Evolutionary conservation across 176 grass and related monocot genomes (phyloP).

Genomic region (Olyra latifolia): DNA sequence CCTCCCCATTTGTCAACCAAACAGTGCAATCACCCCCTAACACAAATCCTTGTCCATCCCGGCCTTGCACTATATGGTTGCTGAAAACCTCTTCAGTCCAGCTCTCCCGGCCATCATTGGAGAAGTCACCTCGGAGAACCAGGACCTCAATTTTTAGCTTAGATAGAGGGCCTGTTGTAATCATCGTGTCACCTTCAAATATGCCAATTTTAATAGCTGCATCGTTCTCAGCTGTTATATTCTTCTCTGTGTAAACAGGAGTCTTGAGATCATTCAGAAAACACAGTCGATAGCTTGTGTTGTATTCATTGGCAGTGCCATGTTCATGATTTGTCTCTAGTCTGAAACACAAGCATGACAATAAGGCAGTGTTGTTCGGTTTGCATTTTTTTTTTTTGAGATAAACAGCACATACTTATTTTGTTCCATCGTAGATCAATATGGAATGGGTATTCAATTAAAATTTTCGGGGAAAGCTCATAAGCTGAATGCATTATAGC

Average conservation of each 20-base stretch:
- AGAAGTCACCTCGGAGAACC: slow-evolving; percentile 38
- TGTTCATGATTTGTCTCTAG: not conserved
- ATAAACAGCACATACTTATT: not conserved
- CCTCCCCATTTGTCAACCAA: slow-evolving; percentile 18
- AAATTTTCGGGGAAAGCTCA: not conserved
- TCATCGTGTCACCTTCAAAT: slow-evolving; percentile 9
- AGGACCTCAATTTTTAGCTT: slow-evolving; percentile 21
- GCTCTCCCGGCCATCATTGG: not conserved
- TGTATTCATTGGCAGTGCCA: not conserved
- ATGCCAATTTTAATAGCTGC: slow-evolving; percentile 33
- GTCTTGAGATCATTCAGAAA: slow-evolving; percentile 19
- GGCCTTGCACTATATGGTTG: slow-evolving; percentile 28
- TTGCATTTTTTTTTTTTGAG: slow-evolving; percentile 12
- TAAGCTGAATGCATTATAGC: not conserved
- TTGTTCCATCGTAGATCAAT: not conserved
- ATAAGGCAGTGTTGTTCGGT: not conserved
- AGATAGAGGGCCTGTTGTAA: not conserved
- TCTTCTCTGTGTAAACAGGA: slow-evolving; percentile 36
- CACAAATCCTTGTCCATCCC: slow-evolving; percentile 24
- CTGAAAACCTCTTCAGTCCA: slow-evolving; percentile 45
- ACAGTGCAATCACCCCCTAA: slow-evolving; percentile 15
- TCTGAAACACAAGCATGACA: slow-evolving; percentile 8
- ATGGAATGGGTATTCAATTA: not conserved
- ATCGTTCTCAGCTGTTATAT: not conserved
- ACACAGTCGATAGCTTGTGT: not conserved